Conservation (phyloP, 345 rosid genomes). For the Geranium brycei region DNA sequence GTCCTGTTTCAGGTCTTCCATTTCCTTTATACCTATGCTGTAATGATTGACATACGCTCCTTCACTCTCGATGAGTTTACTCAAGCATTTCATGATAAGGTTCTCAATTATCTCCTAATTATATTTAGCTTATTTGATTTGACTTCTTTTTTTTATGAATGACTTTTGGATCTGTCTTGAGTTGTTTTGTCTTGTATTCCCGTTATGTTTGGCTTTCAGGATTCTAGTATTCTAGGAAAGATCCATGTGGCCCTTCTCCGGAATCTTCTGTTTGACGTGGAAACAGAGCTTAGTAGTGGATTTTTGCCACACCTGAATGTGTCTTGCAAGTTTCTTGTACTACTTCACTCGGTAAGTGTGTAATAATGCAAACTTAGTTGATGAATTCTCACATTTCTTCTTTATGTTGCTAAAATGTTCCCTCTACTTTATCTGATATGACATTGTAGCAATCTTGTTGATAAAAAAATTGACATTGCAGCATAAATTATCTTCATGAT, state of each 20-base stretch:
- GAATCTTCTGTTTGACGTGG: conserved; percentile 66
- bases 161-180: not conserved
- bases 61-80: conserved; percentile 88
- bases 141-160: not conserved
- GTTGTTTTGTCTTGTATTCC: conserved; percentile 10
- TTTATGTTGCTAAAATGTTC: not conserved
- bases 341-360: conserved; percentile 76
- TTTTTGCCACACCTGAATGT: conserved; percentile 36
- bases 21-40: conserved; percentile 77
- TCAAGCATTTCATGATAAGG: conserved; percentile 94
- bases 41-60: conserved; percentile 39
- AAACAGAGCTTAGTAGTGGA: conserved; percentile 45
- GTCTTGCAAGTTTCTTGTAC: conserved; percentile 88
- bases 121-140: conserved; percentile 7
- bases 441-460: not conserved
- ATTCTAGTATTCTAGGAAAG: conserved; percentile 81
- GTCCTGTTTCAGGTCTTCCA: conserved; percentile 66
- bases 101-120: conserved; percentile 13
- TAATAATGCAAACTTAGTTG: not conserved
- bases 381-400: not conserved
- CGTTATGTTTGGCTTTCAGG: conserved; percentile 31
- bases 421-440: no score
- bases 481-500: not conserved
- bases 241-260: conserved; percentile 75
- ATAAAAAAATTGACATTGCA: not conserved